Evolutionary conservation across 805 yeast species (phyloP), one percentile per base, ranked within the genome.

Genomic region (Suhomyces vadensis): DNA sequence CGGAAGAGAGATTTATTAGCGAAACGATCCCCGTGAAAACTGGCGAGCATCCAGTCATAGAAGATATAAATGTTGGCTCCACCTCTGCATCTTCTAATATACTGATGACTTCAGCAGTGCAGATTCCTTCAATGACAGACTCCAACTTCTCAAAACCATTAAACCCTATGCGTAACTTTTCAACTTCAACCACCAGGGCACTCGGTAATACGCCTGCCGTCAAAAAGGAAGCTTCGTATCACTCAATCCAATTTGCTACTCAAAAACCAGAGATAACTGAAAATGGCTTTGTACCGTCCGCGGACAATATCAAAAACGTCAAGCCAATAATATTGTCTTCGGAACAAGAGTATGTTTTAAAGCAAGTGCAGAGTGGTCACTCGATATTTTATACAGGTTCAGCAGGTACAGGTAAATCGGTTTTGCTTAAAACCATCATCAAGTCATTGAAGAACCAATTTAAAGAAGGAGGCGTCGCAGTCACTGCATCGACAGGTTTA

Each of bases 401-500:
- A 25, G 99, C 99, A 0, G 99, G 99, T 56, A 94, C 99, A 0
- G 99, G 99, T 59, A 94, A 94, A 60, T 92, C 99, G 1, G 85
- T 94, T 3, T 69, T 94, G n/a, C 67, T 94, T 40, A 75, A 77
- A 48, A 73, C 80, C 8, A 70, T 87, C 27, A 85, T 87, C 43
- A 77, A 78, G 53, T 63, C 73, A 0, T 59, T 87, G 43, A 72
- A 66, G 49, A 47, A 51, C 1, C 73, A 71, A 46, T 73, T 79
- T 58, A 73, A 75, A 0, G 50, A 50, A 0, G 79, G 77, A 1
- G 58, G 68, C 10, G 87, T 87, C 3, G 90, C 85, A 0, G 85
- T 87, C 1, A 85, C 94, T 0, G 95, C 95, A 0, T 85, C 94
- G 0, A 87, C 95, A 1, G 95, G 95, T 0, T 63, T 87, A 20